Base-by-base conservation (phyloP, 768 basidiomycete genomes). In the Collybia sordida region DNA sequence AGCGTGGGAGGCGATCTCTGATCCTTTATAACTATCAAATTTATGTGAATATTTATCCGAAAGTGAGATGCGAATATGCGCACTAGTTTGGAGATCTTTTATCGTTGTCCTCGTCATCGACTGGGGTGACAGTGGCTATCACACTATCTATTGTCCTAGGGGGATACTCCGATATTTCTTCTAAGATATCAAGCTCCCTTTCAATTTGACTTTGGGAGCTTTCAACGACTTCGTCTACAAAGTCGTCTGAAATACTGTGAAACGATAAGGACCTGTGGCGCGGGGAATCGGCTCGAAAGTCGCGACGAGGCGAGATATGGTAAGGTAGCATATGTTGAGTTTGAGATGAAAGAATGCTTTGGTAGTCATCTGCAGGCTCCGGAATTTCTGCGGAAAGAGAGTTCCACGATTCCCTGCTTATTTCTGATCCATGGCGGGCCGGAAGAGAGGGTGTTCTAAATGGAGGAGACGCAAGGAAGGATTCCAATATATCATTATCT, bases 201-300 rank as follows among this genome's bases (percentile, higher is more conserved):
- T 79, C 77, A 42, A 52, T 53, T 40, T 75, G 72, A 49, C 67
- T 73, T 51, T 78, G 78, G 25, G 76, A 79, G 49, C 73, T 79
- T 14, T 71, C 73, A n/a, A 78, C 62, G 7, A 64, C 44, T 42
- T 72, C 71, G 12, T 60, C 59, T 34, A 46, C 51, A 47, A n/a
- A 52, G 21, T 21, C 44, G 22, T 31, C 58, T 52, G 22, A 25
- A 22, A 31, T 36, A 48, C 5, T 39, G 45, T 8, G 49, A 49
- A 35, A 14, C 6, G 27, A 34, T 44, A 15, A 15, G 12, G 45
- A 22, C 6, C 34, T 31, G 11, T 6, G 6, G 6, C 31, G 31
- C 9, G 28, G 22, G 14, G 21, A 28, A 15, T 40, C 47, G 40
- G 31, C 38, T 36, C 49, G 41, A 35, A 41, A 49, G 40, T 53